These are phyloP conservation scores for Ophiostoma ips DNA, from an alignment of 2,329 filamentous ascomycete genomes.

Conservation along the genomic window DNA sequence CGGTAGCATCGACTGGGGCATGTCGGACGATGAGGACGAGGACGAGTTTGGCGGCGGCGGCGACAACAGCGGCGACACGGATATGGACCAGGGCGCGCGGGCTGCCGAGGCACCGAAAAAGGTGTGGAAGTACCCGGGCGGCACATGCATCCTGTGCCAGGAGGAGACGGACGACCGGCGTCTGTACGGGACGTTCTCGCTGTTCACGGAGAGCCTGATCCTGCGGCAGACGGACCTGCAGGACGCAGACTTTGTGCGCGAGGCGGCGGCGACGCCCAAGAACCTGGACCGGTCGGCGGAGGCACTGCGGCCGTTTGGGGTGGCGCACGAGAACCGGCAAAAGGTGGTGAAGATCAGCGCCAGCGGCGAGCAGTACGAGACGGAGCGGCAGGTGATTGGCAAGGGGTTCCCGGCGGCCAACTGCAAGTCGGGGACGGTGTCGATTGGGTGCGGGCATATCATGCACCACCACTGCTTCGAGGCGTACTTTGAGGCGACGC, in stretches of 20 bases:
- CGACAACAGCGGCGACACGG: background rate
- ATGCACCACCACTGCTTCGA: conserved; percentile 98
- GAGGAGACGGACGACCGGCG: conserved; percentile 84
- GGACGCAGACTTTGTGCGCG: conserved; percentile 70
- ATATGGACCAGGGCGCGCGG: conserved; percentile 14
- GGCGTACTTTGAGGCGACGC: conserved; percentile 72
- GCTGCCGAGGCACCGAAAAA: conserved; percentile 52
- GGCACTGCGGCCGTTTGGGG: conserved; percentile 71
- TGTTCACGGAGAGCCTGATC: conserved; percentile 75
- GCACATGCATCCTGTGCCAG: conserved; percentile 91
- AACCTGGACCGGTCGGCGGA: conserved; percentile 81
- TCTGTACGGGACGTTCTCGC: conserved; percentile 85
- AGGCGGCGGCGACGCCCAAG: conserved; percentile 62
- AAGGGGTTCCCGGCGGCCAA: conserved; percentile 69
- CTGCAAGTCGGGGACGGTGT: conserved; percentile 61
- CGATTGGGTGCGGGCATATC: conserved; percentile 88
- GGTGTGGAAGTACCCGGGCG: conserved; percentile 79
- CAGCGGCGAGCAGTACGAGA: conserved; percentile 54
- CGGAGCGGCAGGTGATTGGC: conserved; percentile 70
- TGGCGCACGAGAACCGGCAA: conserved; percentile 74
- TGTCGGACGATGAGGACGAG: conserved; percentile 59
- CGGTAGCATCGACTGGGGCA: conserved; percentile 79
- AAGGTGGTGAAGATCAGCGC: conserved; percentile 63
- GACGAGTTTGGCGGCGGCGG: background rate
- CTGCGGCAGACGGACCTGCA: conserved; percentile 74